phyloP scores from a whole-genome alignment of 768 basidiomycete species.

The Lactarius hengduanensis region DNA sequence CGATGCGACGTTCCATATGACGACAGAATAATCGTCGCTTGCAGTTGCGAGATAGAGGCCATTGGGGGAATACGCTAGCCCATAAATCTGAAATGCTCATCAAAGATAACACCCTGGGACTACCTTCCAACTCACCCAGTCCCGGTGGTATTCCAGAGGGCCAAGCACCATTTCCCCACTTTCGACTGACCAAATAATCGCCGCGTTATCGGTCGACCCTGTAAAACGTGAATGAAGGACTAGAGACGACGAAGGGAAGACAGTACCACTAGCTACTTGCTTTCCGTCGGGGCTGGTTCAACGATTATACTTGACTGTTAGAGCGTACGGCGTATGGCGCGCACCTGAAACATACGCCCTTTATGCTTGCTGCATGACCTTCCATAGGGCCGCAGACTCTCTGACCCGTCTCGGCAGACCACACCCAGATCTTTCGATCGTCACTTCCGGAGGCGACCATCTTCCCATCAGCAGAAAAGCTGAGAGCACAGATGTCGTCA shows the following conservation, averaged over 20 bases:
- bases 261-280: constrained; percentile 22
- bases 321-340: not conserved
- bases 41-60: constrained; percentile 40
- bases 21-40: constrained; percentile 48
- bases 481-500: constrained; percentile 17
- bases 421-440: constrained; percentile 22
- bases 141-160: constrained; percentile 2
- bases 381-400: constrained; percentile 20
- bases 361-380: constrained; percentile 15
- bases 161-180: constrained; percentile 8
- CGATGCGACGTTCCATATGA: constrained; percentile 46
- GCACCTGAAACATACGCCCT: constrained; percentile 22
- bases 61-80: constrained; percentile 24
- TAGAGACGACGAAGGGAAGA: not conserved
- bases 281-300: constrained; percentile 20
- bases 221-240: not conserved
- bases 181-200: constrained; percentile 22
- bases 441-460: constrained; percentile 25
- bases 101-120: not conserved
- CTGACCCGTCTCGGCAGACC: constrained; percentile 19
- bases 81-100: constrained; percentile 7
- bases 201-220: constrained; percentile 18
- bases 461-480: constrained; percentile 25
- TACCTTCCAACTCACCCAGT: constrained; percentile 8
- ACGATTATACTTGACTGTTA: not conserved